phyloP scores from a whole-genome alignment of 176 grass and related monocot species.

The Coix lacrymajobi region DNA sequence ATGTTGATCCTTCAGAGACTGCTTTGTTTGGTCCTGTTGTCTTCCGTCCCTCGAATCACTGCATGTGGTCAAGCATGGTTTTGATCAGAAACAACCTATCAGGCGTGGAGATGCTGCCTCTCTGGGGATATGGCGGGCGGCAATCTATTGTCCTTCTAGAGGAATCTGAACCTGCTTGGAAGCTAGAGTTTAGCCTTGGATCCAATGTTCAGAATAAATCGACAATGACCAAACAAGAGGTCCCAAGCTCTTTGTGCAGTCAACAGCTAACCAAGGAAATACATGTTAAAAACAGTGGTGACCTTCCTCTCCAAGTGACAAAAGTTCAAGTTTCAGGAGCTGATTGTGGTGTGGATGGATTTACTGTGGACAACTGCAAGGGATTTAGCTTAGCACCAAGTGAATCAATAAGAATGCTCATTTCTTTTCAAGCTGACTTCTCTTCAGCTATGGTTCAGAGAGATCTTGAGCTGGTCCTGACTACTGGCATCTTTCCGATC shows the following conservation, averaged over 20 bases:
- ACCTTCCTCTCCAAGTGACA: slow-evolving; percentile 77
- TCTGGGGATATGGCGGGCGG: slow-evolving; percentile 69
- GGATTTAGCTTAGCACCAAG: slow-evolving; percentile 76
- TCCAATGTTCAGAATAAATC: slow-evolving; percentile 47
- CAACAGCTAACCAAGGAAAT: slow-evolving; percentile 72
- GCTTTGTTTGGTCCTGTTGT: slow-evolving; percentile 74
- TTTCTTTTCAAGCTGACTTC: slow-evolving; percentile 76
- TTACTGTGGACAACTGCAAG: slow-evolving; percentile 55
- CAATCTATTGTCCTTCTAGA: slow-evolving; percentile 77
- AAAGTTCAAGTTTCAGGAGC: slow-evolving; percentile 78
- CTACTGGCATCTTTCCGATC: slow-evolving; percentile 71
- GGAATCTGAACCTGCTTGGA: slow-evolving; percentile 75
- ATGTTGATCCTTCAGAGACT: slow-evolving; percentile 55
- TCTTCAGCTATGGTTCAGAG: slow-evolving; percentile 67
- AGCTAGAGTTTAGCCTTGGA: slow-evolving; percentile 70
- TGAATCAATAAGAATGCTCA: slow-evolving; percentile 58
- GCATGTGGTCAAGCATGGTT: slow-evolving; percentile 79
- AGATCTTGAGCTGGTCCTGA: slow-evolving; percentile 77
- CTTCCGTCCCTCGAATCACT: slow-evolving; percentile 82
- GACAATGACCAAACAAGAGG: slow-evolving; percentile 26
- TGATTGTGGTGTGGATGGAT: slow-evolving; percentile 80
- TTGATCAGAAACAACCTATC: slow-evolving; percentile 88
- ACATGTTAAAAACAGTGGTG: slow-evolving; percentile 87
- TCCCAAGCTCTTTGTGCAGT: slow-evolving; percentile 41
- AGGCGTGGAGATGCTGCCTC: slow-evolving; percentile 74